These are phyloP conservation scores for Abrus precatorius DNA, from an alignment of 306 rosid genomes.

Conservation along the genomic window DNA sequence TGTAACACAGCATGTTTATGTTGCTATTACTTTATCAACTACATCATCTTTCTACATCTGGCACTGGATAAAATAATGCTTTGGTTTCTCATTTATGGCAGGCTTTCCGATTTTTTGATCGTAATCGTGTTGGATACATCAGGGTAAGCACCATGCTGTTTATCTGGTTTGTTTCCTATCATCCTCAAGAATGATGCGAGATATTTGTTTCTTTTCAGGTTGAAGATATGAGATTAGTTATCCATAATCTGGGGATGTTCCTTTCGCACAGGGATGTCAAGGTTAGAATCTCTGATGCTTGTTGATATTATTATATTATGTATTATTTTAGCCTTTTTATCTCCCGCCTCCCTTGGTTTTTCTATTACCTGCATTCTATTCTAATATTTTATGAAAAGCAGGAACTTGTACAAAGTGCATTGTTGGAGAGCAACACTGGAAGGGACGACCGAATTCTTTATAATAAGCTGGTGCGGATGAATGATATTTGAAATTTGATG, in stretches of 20 bases:
- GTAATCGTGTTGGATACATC: constrained; percentile 78
- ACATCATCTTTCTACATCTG: neutral
- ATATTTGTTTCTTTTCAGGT: constrained; percentile 64
- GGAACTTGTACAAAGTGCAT: constrained; percentile 99
- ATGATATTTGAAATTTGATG: constrained; percentile 56
- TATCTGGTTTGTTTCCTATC: neutral
- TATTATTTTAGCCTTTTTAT: neutral
- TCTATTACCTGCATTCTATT: constrained; percentile 11
- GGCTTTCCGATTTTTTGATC: constrained; percentile 96
- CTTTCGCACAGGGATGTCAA: constrained; percentile 95
- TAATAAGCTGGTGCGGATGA: constrained; percentile 83
- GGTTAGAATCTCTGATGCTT: constrained; percentile 54
- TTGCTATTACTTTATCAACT: constrained; percentile 20
- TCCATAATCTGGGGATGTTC: constrained; percentile 90
- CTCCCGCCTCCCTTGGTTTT: neutral
- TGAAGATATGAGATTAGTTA: constrained; percentile 87
- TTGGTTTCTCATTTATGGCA: constrained; percentile 52
- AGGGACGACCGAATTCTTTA: constrained; percentile 93
- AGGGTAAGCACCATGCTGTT: constrained; percentile 62
- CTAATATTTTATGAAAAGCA: constrained; percentile 47
- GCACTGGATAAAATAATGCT: constrained; percentile 24
- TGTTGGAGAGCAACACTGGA: constrained; percentile 94
- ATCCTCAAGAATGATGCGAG: constrained; percentile 26
- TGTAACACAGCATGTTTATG: neutral
- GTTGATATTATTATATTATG: neutral